Evolutionary conservation across 1,139 yeast genomes (phyloP), one percentile per base, ranked within the genome.

Genomic region (Spathaspora sp.): DNA sequence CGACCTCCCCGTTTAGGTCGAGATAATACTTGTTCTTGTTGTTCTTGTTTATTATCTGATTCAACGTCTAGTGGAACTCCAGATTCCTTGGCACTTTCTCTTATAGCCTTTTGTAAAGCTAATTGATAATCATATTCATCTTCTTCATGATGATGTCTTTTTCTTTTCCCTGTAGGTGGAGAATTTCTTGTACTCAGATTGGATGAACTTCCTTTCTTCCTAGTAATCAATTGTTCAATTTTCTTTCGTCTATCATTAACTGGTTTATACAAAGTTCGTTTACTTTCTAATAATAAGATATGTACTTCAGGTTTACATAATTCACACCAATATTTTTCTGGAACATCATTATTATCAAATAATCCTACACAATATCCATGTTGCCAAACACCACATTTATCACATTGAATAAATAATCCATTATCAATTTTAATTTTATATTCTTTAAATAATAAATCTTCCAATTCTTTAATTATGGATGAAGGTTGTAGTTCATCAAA

Each of bases 331-430:
- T 91, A 91, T 63, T 87, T 87, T 49, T 90, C 97, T 1, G 97
- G 97, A 0, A 89, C 89, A 49, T 81, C 86, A 29, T 81, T 84
- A 53, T 83, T 87, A 43, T 80, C 79, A 51, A 73, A 75, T 49
- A 89, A 78, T 1, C 97, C 96, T 38, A 93, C 97, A 70, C 99
- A 93, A 66, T 76, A 90, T 2, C 97, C 98, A 63, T 93, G 99
- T 66, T 93, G 98, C 99, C 98, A 93, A 9, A 86, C 96, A 23
- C 89, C 83, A 68, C 99, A 93, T 52, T 79, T 76, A 57, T 93
- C 98, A 74, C 99, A 93, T 66, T 86, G 95, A 56, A 88, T 86
- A 65, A 85, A 88, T 44, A 87, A 76, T 3, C 95, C 95, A 49
- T 84, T 83, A 52, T 85, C 85, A 47, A 86, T 87, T 45, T 85